A percentile compares a stretch with the other conserved stretches of the same genome.
phyloP scores from a whole-genome alignment of 2,329 filamentous ascomycete genomes.

The Trichoderma sp. region DNA sequence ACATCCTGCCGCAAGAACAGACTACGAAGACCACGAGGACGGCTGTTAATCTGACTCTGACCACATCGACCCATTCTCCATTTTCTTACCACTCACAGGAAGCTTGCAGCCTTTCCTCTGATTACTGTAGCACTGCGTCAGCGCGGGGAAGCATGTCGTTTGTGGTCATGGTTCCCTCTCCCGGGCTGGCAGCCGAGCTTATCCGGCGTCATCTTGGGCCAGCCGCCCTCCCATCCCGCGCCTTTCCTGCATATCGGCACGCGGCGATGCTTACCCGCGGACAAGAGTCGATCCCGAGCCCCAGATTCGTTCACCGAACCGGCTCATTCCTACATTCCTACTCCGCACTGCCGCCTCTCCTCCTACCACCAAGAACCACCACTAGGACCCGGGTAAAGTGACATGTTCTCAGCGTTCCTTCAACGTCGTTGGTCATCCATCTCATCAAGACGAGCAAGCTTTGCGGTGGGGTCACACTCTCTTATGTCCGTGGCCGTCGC shows the following conservation, averaged over 20 bases:
- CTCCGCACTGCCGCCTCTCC: no score
- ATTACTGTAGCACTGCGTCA: slow-evolving; percentile 19
- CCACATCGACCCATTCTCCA: no score
- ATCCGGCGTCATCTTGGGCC: slow-evolving; percentile 1
- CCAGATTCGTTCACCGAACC: slow-evolving; percentile 6
- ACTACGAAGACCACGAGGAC: background rate
- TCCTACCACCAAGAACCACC: background rate
- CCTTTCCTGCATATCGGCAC: slow-evolving; percentile 24
- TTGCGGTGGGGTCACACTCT: background rate
- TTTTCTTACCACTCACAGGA: background rate
- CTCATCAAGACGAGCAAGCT: background rate
- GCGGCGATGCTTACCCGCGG: slow-evolving; percentile 20
- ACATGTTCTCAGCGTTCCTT: background rate
- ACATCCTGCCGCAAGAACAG: background rate
- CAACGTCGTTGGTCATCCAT: background rate
- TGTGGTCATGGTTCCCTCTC: slow-evolving; percentile 7
- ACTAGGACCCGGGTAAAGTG: background rate
- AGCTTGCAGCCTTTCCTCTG: background rate
- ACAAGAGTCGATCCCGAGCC: slow-evolving; percentile 12
- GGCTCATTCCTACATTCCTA: background rate
- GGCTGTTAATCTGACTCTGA: background rate
- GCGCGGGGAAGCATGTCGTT: slow-evolving; percentile 26
- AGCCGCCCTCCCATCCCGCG: slow-evolving; percentile 15
- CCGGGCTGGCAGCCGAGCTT: slow-evolving; percentile 4
- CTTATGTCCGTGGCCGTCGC: background rate